Evolutionary conservation across 805 yeast genomes (phyloP), one percentile per base, ranked within the genome.

Genomic region (Lipomyces sp.): DNA sequence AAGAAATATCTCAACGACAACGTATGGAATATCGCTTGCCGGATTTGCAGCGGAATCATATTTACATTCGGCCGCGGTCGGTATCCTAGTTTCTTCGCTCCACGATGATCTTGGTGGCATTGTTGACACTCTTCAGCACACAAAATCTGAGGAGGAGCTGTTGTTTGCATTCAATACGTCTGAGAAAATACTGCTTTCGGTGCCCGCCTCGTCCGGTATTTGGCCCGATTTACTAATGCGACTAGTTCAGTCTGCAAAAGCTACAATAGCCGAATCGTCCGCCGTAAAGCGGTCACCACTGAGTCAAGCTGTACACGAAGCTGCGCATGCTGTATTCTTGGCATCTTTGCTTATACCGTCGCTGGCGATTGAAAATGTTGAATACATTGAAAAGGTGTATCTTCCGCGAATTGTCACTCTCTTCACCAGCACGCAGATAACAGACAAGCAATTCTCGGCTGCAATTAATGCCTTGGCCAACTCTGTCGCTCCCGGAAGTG

Each of bases 271-370:
- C 2, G 14, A 32, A 8, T 14, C 43, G 7, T 13, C 29, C n/a
- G 29, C 44, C 13, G 13, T 16, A 6, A 11, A 19, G 14, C 29
- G 21, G 29, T 22, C 45, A 8, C 10, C 34, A 31, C 14, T 31
- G 13, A 34, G 35, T 14, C 39, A 41, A 19, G 50, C 45, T 13
- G 28, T 52, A 21, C 40, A 43, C 24, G 61, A 58, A 29, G 58
- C 59, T 6, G 53, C 61, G 7, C 61, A 58, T 26, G 57, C 61
- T 2, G 59, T 58, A 2, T 42, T 58, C 24, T 29, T 58, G 38
- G 60, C 61, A 8, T 36, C 58, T 26, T 40, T 57, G 22, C 31
- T 34, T 11, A 39, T 49, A 3, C 55, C 55, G 2, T 34, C 42
- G 8, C 28, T 55, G 7, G 57, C 48, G 16, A 16, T 10, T 10